Evolutionary conservation across 2,329 filamentous ascomycete genomes (phyloP), one percentile per base, ranked within the genome.

Genomic region (Microcyclospora pomicola): DNA sequence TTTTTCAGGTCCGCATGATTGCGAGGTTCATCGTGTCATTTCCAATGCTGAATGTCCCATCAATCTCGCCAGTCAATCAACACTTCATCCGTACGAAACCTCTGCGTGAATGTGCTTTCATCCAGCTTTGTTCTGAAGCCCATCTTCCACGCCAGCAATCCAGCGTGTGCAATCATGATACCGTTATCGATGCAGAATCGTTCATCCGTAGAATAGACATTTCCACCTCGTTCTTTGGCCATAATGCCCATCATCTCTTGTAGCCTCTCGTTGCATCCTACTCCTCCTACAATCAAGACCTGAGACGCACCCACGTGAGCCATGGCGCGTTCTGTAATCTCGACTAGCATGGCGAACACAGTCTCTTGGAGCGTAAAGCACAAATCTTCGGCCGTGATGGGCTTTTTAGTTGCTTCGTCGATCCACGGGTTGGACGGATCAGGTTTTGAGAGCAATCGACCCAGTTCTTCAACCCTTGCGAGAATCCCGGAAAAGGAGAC

Each of bases 231-330:
- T 59, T 94, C 87, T 33, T 68, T 69, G 12, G 87, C 88, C 91
- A 98, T 98, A 34, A 81, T 69, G 12, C 84, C 87, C 91, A 98
- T 98, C 91, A 98, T 98, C 53, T 93, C 77, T 66, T 98, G 91
- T 49, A 98, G 59, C 3, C 91, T 73, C 65, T 93, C 80, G 58
- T 98, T 98, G 59, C 84, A 94, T 2, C 91, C 91, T 1, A 98
- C 91, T 15, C 91, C 91, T 30, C 91, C 91, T 2, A 98, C 91
- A 39, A 98, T 86, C 33, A 98, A 68, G 6, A 98, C 91, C 65
- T 96, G 85, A 36, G 68, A 75, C 38, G 80, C 85, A 11, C 87
- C 88, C 9, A 96, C 91, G 59, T 98, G 91, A 9, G 91, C 91
- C 91, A 98, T 98, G 24, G 91, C 91, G 31, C 91, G 77, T 65